Percentiles rank a stretch among this genome's conserved stretches.
These are phyloP conservation scores for Trichosanthes truncata DNA, from an alignment of 306 rosid species.

Conservation along the genomic window DNA sequence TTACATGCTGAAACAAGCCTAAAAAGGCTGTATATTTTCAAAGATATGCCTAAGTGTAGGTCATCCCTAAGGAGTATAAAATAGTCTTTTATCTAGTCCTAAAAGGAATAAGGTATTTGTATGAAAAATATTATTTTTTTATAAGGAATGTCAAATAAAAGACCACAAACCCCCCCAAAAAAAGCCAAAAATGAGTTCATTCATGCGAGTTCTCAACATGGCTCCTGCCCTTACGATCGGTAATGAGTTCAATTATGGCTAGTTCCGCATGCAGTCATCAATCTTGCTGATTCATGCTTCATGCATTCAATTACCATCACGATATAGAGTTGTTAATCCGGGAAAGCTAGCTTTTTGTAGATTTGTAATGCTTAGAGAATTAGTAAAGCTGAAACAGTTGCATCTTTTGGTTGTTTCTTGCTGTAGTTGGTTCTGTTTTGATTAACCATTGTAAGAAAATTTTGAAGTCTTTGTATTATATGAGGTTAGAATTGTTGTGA, in stretches of 20 bases:
- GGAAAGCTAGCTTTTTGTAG: not conserved
- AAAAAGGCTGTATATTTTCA: too few species aligned
- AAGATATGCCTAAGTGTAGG: too few species aligned
- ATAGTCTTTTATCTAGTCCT: too few species aligned
- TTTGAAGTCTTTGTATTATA: not conserved
- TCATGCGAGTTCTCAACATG: not conserved
- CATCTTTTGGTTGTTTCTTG: not conserved
- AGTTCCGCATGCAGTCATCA: not conserved
- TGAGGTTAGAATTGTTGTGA: not conserved
- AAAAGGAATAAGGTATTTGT: too few species aligned
- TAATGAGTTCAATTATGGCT: not conserved
- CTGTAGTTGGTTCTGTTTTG: not conserved
- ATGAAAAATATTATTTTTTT: too few species aligned
- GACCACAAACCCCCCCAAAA: too few species aligned
- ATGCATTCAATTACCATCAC: not conserved
- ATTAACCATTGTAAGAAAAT: not conserved
- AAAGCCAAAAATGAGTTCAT: too few species aligned
- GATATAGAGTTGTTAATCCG: not conserved
- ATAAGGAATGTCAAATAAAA: too few species aligned
- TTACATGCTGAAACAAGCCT: too few species aligned
- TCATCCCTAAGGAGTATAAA: too few species aligned
- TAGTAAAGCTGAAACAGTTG: not conserved
- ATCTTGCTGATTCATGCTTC: not conserved
- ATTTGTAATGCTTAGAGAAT: not conserved
- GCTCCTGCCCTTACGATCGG: not conserved